These are phyloP conservation scores for Tricholomella constricta DNA, from an alignment of 768 basidiomycete genomes.

Conservation along the genomic window DNA sequence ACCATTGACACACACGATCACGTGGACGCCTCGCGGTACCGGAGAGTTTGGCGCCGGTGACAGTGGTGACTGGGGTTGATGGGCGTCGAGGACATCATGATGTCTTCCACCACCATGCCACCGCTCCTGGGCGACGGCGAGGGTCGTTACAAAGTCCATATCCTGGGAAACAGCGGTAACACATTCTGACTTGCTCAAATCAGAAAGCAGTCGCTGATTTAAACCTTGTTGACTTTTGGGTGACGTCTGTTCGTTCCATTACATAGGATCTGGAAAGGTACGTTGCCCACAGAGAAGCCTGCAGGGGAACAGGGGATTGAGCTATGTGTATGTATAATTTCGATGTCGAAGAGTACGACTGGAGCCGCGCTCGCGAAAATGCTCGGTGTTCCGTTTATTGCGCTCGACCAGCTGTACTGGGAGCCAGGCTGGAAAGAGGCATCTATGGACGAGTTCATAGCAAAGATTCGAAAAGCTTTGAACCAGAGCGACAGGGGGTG, in stretches of 20 bases:
- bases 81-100: too few species aligned
- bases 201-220: background rate
- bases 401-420: conserved; percentile 52
- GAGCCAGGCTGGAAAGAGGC: conserved; percentile 46
- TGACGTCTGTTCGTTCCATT: too few species aligned
- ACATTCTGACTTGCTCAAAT: background rate
- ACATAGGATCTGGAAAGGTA: conserved; percentile 36
- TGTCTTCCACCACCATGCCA: conserved; percentile 16
- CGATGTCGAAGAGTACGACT: conserved; percentile 47
- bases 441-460: conserved; percentile 31
- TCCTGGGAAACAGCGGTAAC: conserved; percentile 49
- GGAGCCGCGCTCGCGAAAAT: conserved; percentile 41
- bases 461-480: conserved; percentile 30
- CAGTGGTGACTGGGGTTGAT: too few species aligned
- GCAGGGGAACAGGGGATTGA: background rate
- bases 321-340: background rate
- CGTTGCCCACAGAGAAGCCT: background rate
- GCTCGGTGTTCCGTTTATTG: conserved; percentile 46
- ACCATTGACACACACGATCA: background rate
- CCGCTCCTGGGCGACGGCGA: conserved; percentile 44
- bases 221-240: background rate
- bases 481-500: conserved; percentile 41
- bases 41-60: too few species aligned
- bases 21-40: background rate
- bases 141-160: conserved; percentile 48